Conservation (phyloP, 768 basidiomycete species). For the Clitopilus hobsonii region DNA sequence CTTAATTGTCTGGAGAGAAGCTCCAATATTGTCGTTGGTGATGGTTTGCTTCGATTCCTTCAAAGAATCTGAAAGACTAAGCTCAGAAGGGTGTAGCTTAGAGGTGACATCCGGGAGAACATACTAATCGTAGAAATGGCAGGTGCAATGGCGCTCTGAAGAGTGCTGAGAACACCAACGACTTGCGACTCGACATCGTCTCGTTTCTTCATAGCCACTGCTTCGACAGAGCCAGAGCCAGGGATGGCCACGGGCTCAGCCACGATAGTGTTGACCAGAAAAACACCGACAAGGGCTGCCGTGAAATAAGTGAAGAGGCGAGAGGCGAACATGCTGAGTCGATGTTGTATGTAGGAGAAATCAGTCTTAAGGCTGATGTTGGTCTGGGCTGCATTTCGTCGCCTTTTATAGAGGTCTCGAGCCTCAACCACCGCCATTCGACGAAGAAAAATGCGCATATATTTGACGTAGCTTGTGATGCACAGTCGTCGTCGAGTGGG, state of each 20-base stretch:
- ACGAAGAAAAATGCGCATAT: too few relatives aligned
- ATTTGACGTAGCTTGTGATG: too few relatives aligned
- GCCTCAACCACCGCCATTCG: too few relatives aligned
- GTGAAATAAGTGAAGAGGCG: neutral
- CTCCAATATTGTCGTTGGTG: neutral
- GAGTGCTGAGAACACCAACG: neutral
- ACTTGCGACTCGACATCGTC: neutral
- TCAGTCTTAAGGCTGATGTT: too few relatives aligned
- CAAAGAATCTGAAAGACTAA: neutral
- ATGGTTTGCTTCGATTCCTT: neutral
- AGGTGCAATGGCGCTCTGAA: neutral
- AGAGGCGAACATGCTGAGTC: neutral
- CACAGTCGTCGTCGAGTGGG: too few relatives aligned
- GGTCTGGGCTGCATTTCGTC: too few relatives aligned
- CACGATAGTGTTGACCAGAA: neutral
- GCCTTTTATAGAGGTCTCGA: too few relatives aligned
- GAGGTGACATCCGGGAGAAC: neutral
- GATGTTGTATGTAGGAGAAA: too few relatives aligned
- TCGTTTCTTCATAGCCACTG: neutral
- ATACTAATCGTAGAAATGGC: neutral
- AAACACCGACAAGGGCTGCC: neutral
- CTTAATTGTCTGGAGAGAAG: neutral
- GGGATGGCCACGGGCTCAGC: neutral
- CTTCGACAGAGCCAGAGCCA: neutral
- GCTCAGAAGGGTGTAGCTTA: neutral